Evolutionary conservation across 2,329 filamentous ascomycete genomes (phyloP).

Genomic region (Aspergillus clavatus): DNA sequence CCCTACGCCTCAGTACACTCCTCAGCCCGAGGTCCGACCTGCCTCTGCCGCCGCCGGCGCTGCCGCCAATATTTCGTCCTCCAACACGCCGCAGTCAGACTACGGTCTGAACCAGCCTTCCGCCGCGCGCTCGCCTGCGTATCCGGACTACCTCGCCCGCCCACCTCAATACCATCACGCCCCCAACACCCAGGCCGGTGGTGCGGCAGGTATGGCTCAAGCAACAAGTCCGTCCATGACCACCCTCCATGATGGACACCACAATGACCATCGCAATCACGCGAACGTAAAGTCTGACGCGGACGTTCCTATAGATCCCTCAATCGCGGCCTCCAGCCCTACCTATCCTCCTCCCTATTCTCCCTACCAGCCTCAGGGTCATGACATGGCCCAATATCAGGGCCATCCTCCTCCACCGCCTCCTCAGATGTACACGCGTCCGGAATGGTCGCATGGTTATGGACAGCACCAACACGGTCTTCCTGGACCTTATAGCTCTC

Average conservation of each 20-base stretch:
- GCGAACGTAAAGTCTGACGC: constrained; percentile 78
- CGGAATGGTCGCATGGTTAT: constrained; percentile 45
- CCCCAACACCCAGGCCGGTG: constrained; percentile 66
- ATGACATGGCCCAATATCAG: constrained; percentile 75
- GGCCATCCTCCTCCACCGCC: constrained; percentile 44
- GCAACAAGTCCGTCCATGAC: constrained; percentile 94
- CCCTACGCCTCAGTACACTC: constrained; percentile 64
- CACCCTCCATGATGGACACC: constrained; percentile 70
- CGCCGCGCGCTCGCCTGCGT: constrained; percentile 74
- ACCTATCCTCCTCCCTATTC: constrained; percentile 85
- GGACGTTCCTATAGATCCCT: constrained; percentile 98
- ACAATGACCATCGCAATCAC: constrained; percentile 68
- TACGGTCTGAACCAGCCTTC: constrained; percentile 73
- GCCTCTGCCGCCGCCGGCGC: constrained; percentile 1
- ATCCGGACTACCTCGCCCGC: constrained; percentile 82
- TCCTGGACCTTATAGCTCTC: constrained; percentile 46
- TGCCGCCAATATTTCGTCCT: constrained; percentile 62
- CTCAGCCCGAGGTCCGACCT: constrained; percentile 72
- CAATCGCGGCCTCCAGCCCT: constrained; percentile 87
- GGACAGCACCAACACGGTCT: constrained; percentile 45
- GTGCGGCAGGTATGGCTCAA: constrained; percentile 93
- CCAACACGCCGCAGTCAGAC: constrained; percentile 81
- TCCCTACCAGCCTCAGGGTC: constrained; percentile 74
- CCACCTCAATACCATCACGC: constrained; percentile 66
- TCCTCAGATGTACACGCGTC: constrained; percentile 46